These are phyloP conservation scores for Eucalyptus curtisii DNA, from an alignment of 345 rosid species.

Conservation along the genomic window DNA sequence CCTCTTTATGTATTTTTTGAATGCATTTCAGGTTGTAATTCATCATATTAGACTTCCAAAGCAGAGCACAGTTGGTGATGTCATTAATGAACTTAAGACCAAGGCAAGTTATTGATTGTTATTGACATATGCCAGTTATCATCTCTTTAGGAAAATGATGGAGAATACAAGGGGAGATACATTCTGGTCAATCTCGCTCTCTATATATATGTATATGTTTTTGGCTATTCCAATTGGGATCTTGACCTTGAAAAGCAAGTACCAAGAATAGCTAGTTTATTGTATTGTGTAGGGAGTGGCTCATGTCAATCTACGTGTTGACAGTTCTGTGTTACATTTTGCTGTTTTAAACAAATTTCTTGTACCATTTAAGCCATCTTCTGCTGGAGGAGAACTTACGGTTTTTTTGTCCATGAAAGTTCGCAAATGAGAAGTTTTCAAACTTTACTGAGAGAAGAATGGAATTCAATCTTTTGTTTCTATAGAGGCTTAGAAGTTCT, in stretches of 20 bases:
- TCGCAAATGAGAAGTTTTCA: not conserved
- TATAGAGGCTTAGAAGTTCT: not conserved
- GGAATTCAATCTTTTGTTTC: not conserved
- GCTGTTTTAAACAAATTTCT: not conserved
- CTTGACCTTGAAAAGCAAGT: not conserved
- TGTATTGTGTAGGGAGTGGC: not conserved
- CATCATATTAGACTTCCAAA: constrained; percentile 90
- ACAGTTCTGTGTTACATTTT: not conserved
- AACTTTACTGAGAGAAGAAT: not conserved
- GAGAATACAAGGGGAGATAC: not conserved
- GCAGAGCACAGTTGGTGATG: constrained; percentile 94
- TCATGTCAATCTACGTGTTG: not conserved
- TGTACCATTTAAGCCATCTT: not conserved
- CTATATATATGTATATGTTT: no score
- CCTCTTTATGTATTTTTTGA: not conserved
- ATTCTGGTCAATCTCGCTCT: not conserved
- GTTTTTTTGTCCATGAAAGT: not conserved
- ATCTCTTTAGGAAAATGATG: not conserved
- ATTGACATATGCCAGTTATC: not conserved
- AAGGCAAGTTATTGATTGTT: constrained; percentile 34
- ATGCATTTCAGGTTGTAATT: constrained; percentile 41
- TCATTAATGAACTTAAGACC: constrained; percentile 74
- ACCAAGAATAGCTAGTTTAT: not conserved
- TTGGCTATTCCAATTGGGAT: not conserved
- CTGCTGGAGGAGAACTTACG: not conserved